These are phyloP conservation scores for Arthrobotrys sinensis DNA, from an alignment of 2,329 filamentous ascomycete species.

Conservation along the genomic window DNA sequence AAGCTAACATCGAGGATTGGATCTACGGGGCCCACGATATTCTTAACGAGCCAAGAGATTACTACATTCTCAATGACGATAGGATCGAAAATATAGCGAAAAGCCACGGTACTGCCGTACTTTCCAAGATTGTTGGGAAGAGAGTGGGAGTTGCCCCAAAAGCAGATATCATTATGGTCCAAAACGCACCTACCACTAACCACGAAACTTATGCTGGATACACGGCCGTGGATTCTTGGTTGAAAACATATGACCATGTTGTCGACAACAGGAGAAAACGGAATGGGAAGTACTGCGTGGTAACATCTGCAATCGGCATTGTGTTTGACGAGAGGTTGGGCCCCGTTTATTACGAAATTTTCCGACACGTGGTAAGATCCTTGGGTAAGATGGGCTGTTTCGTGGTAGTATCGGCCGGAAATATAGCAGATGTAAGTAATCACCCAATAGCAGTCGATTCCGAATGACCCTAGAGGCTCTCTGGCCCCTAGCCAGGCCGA, in stretches of 20 bases:
- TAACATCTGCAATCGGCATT: neutral
- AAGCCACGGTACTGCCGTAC: neutral
- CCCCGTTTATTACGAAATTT: too few species aligned
- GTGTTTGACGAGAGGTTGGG: neutral
- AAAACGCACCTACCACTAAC: too few species aligned
- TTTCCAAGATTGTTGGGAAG: conserved; percentile 7
- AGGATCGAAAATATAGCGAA: neutral
- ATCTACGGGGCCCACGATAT: neutral
- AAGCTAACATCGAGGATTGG: neutral
- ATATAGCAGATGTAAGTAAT: neutral
- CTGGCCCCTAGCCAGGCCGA: too few species aligned
- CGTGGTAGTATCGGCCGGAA: neutral
- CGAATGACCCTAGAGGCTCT: too few species aligned
- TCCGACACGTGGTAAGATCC: too few species aligned
- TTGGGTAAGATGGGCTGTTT: neutral
- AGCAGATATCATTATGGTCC: conserved; percentile 6
- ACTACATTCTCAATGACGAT: neutral
- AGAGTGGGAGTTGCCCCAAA: neutral
- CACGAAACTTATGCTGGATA: neutral
- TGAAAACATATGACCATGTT: conserved; percentile 16
- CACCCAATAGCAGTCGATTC: too few species aligned
- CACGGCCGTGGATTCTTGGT: neutral
- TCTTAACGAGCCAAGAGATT: neutral
- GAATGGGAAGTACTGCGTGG: neutral
- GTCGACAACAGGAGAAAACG: neutral